Percentiles rank a stretch among this genome's conserved stretches.
phyloP scores from a whole-genome alignment of 2,329 filamentous ascomycete genomes.

The Dryadomyces sulphureus region DNA sequence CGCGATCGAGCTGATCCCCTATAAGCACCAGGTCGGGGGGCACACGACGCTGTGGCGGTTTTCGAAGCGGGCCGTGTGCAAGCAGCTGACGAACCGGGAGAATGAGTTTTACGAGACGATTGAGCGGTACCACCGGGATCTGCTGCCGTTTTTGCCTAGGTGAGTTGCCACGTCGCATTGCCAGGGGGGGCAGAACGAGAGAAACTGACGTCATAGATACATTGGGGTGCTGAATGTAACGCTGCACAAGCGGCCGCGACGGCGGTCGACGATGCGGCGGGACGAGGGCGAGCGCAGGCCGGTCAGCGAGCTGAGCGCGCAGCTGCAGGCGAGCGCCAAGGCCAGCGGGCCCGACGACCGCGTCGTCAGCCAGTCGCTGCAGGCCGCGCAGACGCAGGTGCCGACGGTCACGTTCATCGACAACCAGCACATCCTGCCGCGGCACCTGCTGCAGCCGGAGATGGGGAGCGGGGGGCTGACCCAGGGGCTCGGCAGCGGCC shows the following conservation, averaged over 20 bases:
- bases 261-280: constrained; percentile 38
- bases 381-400: constrained; percentile 47
- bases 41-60: constrained; percentile 96
- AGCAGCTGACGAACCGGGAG: constrained; percentile 93
- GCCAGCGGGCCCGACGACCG: constrained; percentile 14
- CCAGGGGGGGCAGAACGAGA: too few species aligned
- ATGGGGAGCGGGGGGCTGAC: too few species aligned
- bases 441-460: constrained; percentile 59
- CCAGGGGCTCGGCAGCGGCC: too few species aligned
- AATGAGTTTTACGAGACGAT: constrained; percentile 98
- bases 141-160: constrained; percentile 84
- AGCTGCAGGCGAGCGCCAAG: constrained; percentile 7
- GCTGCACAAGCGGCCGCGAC: constrained; percentile 70
- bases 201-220: constrained; percentile 51
- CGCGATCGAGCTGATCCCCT: constrained; percentile 91
- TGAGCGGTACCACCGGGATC: constrained; percentile 76
- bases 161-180: constrained; percentile 17
- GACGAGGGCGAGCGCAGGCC: constrained; percentile 29
- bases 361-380: constrained; percentile 60
- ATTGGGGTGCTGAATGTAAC: constrained; percentile 96
- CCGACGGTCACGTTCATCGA: constrained; percentile 90
- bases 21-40: constrained; percentile 92
- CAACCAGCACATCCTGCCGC: constrained; percentile 83
- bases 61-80: constrained; percentile 88
- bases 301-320: constrained; percentile 13